These are phyloP conservation scores for Candida insectorum DNA, from an alignment of 805 yeast species.

Conservation along the genomic window DNA sequence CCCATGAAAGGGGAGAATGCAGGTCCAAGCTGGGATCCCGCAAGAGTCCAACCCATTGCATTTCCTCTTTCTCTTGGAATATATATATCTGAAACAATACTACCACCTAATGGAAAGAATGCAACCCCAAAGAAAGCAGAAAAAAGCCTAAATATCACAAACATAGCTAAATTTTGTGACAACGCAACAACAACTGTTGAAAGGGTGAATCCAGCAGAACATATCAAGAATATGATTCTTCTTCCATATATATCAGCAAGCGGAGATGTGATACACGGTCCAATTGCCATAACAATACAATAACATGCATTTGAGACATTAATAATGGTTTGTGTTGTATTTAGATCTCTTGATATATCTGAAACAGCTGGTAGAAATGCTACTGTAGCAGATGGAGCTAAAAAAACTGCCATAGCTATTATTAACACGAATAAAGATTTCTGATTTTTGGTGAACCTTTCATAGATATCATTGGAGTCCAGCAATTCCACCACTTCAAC, in stretches of 20 bases:
- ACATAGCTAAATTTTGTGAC: conserved; percentile 49
- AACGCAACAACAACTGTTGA: conserved; percentile 31
- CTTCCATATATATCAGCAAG: conserved; percentile 49
- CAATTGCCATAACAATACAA: conserved; percentile 46
- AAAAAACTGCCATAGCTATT: conserved; percentile 24
- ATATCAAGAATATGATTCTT: conserved; percentile 35
- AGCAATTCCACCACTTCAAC: too few relatives aligned
- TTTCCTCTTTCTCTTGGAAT: conserved; percentile 46
- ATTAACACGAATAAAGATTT: conserved; percentile 8
- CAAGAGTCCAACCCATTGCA: conserved; percentile 45
- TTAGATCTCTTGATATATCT: conserved; percentile 40
- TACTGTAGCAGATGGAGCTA: conserved; percentile 40
- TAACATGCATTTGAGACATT: conserved; percentile 47
- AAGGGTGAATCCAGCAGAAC: conserved; percentile 25
- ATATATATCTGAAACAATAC: conserved; percentile 46
- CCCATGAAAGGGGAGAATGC: conserved; percentile 50
- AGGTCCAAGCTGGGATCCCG: conserved; percentile 51
- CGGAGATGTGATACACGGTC: conserved; percentile 48
- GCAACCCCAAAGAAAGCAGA: conserved; percentile 52
- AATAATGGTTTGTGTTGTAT: conserved; percentile 44
- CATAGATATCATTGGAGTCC: too few relatives aligned
- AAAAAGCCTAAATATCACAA: conserved; percentile 45
- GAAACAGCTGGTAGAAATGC: conserved; percentile 50
- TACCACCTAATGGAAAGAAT: conserved; percentile 50
- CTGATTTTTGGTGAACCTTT: too few relatives aligned